phyloP scores from a whole-genome alignment of 495 filamentous ascomycete species.

The Beverwykella pulmonaria region DNA sequence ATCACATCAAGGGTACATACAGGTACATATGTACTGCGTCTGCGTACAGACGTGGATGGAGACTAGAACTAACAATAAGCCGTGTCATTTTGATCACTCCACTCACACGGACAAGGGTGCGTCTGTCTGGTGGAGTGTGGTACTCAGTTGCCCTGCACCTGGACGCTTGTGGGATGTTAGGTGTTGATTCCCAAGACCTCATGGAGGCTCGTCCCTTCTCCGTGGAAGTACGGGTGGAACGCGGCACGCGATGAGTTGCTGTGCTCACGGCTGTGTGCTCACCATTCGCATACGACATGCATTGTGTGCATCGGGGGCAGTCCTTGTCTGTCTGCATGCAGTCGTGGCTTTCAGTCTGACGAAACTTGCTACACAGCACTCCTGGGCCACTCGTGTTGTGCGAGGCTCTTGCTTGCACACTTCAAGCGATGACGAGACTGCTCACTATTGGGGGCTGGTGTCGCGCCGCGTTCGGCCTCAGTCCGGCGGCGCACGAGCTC shows the following conservation, averaged over 20 bases:
- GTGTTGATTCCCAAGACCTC: conserved; percentile 20
- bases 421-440: conserved; percentile 2
- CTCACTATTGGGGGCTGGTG: background rate
- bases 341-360: background rate
- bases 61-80: conserved; percentile 11
- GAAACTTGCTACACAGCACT: background rate
- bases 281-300: conserved; percentile 7
- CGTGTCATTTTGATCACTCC: background rate
- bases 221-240: background rate
- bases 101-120: background rate
- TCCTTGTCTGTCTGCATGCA: conserved; percentile 19
- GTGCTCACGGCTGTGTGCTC: background rate
- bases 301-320: conserved; percentile 4
- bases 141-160: background rate
- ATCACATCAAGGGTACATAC: conserved; percentile 13
- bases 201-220: background rate
- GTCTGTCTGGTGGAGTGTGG: conserved; percentile 6
- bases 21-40: conserved; percentile 13
- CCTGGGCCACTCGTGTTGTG: background rate
- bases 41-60: background rate
- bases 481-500: conserved; percentile 9
- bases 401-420: background rate
- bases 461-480: conserved; percentile 53
- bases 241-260: conserved; percentile 23
- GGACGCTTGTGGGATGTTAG: background rate